A percentile compares a stretch with the other conserved stretches of the same genome.
These are phyloP conservation scores for Berkeleyomyces basicola DNA, from an alignment of 2,329 filamentous ascomycete genomes.

Conservation along the genomic window DNA sequence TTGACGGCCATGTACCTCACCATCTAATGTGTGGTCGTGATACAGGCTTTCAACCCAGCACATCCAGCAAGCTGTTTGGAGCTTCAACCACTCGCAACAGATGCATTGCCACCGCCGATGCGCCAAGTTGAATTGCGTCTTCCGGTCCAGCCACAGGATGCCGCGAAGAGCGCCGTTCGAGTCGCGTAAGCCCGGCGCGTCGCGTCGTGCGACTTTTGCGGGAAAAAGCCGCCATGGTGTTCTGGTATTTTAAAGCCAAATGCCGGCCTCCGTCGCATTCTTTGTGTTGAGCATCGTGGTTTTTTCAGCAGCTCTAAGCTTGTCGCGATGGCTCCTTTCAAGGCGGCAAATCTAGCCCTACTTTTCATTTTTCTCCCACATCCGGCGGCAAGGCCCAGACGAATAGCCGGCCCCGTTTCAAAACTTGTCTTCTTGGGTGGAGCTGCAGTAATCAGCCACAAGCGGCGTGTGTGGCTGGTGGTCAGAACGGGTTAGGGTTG, in stretches of 20 bases:
- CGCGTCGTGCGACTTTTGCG: constrained; percentile 2
- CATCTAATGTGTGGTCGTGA: constrained; percentile 6
- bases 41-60: constrained; percentile 4
- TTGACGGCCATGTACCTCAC: background rate
- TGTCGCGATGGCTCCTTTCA: background rate
- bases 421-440: background rate
- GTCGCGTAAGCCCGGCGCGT: constrained; percentile 12
- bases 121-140: constrained; percentile 12
- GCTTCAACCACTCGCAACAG: background rate
- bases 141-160: background rate
- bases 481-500: background rate
- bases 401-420: constrained; percentile 3
- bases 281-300: background rate
- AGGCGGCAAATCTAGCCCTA: constrained; percentile 2
- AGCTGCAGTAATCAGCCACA: background rate
- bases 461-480: background rate
- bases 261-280: background rate
- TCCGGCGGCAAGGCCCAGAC: background rate
- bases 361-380: constrained; percentile 3
- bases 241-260: background rate
- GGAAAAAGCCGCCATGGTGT: background rate
- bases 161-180: background rate
- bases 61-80: background rate
- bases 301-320: background rate
- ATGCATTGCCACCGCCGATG: background rate